These are phyloP conservation scores for Nigrograna mackinnonii DNA, from an alignment of 2,329 filamentous ascomycete genomes.

Conservation along the genomic window DNA sequence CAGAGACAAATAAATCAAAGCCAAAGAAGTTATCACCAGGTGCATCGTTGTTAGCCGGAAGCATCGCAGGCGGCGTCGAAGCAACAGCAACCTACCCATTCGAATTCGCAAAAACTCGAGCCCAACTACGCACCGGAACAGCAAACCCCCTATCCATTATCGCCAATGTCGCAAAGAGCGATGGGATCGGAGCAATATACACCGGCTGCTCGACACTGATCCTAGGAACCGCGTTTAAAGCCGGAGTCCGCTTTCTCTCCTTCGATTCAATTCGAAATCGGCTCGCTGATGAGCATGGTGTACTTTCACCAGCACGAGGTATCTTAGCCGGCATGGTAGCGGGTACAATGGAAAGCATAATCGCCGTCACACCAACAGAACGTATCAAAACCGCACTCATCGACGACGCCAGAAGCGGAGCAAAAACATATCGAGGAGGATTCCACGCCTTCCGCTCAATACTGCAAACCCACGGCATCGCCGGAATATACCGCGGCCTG, in stretches of 20 bases:
- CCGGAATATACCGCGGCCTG: slow-evolving; percentile 51
- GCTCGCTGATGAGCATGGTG: slow-evolving; percentile 28
- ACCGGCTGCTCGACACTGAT: slow-evolving; percentile 33
- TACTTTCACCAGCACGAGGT: slow-evolving; percentile 24
- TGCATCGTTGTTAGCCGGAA: slow-evolving; percentile 53
- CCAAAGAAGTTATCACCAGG: not conserved
- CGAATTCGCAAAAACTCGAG: slow-evolving; percentile 38
- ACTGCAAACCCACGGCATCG: slow-evolving; percentile 44
- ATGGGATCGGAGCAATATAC: slow-evolving; percentile 32
- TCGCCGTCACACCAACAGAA: slow-evolving; percentile 35
- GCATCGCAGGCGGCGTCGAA: slow-evolving; percentile 57
- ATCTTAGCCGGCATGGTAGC: slow-evolving; percentile 31
- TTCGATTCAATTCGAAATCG: slow-evolving; percentile 30
- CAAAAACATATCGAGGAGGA: slow-evolving; percentile 20
- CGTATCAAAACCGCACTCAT: slow-evolving; percentile 38
- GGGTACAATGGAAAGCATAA: slow-evolving; percentile 26
- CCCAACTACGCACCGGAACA: slow-evolving; percentile 24
- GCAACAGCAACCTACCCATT: slow-evolving; percentile 51
- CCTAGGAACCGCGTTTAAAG: slow-evolving; percentile 33
- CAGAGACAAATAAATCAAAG: no score
- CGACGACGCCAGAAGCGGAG: slow-evolving; percentile 26
- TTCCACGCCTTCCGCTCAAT: slow-evolving; percentile 27
- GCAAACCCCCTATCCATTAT: slow-evolving; percentile 26
- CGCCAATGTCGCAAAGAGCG: slow-evolving; percentile 14
- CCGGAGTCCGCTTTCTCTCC: slow-evolving; percentile 32